Conservation (phyloP, 257 asterid genomes). For the Paulownia fortunei region DNA sequence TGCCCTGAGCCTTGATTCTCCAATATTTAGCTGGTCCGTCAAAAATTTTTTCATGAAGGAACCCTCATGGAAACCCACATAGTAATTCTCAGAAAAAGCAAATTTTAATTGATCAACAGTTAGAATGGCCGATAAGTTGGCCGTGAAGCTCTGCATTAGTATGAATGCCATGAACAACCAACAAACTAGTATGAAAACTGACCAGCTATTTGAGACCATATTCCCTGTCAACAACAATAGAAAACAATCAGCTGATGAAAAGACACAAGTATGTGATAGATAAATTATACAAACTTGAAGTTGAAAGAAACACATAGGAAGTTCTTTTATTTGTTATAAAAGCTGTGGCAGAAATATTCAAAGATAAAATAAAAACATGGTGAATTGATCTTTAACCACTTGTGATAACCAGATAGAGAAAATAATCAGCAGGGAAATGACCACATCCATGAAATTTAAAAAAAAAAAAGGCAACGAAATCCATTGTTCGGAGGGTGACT, state of each 20-base stretch:
- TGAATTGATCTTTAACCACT: too few relatives aligned
- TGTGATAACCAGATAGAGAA: neutral
- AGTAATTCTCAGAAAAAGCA: slow-evolving; percentile 28
- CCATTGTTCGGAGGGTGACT: too few relatives aligned
- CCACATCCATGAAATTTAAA: too few relatives aligned
- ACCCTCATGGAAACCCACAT: slow-evolving; percentile 46
- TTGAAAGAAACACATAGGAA: too few relatives aligned
- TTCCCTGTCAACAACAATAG: slow-evolving; percentile 41
- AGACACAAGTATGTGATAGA: neutral
- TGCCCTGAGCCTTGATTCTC: slow-evolving; percentile 32
- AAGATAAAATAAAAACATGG: neutral
- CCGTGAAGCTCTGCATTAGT: slow-evolving; percentile 68
- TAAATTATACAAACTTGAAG: too few relatives aligned
- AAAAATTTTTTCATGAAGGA: slow-evolving; percentile 45
- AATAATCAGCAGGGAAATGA: too few relatives aligned
- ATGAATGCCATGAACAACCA: slow-evolving; percentile 59
- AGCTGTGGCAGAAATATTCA: too few relatives aligned
- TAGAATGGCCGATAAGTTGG: slow-evolving; percentile 57
- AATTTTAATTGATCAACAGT: slow-evolving; percentile 56
- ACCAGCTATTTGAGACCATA: slow-evolving; percentile 49
- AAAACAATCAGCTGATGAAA: neutral
- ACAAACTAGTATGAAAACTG: slow-evolving; percentile 42
- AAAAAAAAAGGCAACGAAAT: too few relatives aligned
- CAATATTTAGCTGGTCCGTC: slow-evolving; percentile 24
- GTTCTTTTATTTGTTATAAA: too few relatives aligned